phyloP scores from a whole-genome alignment of 2,329 filamentous ascomycete species.

The Podosphaera xanthii region DNA sequence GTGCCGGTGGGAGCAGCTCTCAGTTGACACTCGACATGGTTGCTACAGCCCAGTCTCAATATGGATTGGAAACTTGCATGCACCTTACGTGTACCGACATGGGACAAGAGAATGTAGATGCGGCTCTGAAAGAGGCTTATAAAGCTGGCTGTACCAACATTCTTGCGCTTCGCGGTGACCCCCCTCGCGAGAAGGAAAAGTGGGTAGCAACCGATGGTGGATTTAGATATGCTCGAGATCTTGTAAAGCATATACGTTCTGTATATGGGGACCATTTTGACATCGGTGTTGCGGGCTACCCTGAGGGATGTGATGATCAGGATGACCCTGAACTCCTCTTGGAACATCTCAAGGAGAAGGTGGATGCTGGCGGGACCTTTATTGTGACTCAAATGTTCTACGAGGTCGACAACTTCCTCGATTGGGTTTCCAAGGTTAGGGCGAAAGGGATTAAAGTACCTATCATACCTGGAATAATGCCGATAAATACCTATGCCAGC shows the following conservation, averaged over 20 bases:
- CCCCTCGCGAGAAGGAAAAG: conserved; percentile 76
- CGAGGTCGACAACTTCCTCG: conserved; percentile 82
- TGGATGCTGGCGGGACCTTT: conserved; percentile 81
- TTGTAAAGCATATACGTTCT: conserved; percentile 53
- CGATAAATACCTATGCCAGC: conserved; percentile 83
- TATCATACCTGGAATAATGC: conserved; percentile 76
- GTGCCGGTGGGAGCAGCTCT: conserved; percentile 75
- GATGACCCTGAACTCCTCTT: conserved; percentile 66
- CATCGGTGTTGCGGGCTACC: conserved; percentile 91
- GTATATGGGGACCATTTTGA: conserved; percentile 80
- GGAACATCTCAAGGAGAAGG: conserved; percentile 88
- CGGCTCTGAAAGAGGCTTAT: conserved; percentile 70
- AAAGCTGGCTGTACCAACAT: conserved; percentile 96
- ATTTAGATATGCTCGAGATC: conserved; percentile 79
- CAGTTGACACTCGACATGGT: conserved; percentile 96
- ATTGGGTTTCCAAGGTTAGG: conserved; percentile 72
- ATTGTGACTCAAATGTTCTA: conserved; percentile 99
- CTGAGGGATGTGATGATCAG: conserved; percentile 87
- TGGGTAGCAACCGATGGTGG: conserved; percentile 75
- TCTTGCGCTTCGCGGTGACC: conserved; percentile 76
- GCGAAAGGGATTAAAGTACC: conserved; percentile 64
- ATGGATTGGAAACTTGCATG: conserved; percentile 96
- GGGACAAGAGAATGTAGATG: conserved; percentile 76
- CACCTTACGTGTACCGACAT: conserved; percentile 97
- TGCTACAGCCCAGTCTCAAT: conserved; percentile 77